Conservation (phyloP, 2,329 filamentous ascomycete genomes). For the Diplodia seriata region DNA sequence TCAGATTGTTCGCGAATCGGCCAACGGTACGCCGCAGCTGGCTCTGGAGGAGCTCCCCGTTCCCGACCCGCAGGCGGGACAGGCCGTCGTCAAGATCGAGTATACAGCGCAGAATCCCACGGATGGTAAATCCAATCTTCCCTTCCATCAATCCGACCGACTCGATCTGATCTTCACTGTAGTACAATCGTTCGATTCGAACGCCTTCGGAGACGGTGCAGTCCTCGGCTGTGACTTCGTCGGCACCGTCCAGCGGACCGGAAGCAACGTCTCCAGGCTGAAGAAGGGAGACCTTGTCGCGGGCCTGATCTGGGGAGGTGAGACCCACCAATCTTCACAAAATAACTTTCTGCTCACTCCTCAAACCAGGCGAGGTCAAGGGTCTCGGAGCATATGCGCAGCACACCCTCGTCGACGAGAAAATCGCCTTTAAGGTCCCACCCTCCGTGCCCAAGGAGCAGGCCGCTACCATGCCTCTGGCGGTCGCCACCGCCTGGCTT, state of each 20-base stretch:
- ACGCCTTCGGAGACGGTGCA: constrained; percentile 35
- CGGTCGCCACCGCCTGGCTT: constrained; percentile 50
- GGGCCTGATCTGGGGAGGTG: constrained; percentile 46
- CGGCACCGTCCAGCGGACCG: constrained; percentile 47
- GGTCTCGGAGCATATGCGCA: constrained; percentile 51
- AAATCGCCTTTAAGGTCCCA: constrained; percentile 52
- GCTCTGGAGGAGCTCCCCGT: not conserved
- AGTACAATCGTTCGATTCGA: constrained; percentile 37
- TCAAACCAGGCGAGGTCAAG: constrained; percentile 37
- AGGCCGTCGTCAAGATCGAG: constrained; percentile 35
- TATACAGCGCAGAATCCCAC: constrained; percentile 39
- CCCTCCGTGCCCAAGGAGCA: constrained; percentile 40
- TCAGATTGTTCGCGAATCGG: too few species aligned
- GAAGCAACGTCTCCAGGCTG: constrained; percentile 40
- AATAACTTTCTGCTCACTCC: too few species aligned
- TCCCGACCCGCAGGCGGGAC: not conserved
- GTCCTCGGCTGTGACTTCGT: constrained; percentile 51
- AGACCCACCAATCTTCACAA: too few species aligned
- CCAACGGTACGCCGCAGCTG: not conserved
- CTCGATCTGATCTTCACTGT: not conserved
- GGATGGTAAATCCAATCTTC: constrained; percentile 33
- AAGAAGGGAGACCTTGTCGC: constrained; percentile 41
- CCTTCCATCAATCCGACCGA: too few species aligned
- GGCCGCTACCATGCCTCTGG: constrained; percentile 52
- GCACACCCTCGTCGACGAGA: constrained; percentile 52